These are phyloP conservation scores for Colletotrichum caudatum DNA, from an alignment of 2,329 filamentous ascomycete species.

Conservation along the genomic window DNA sequence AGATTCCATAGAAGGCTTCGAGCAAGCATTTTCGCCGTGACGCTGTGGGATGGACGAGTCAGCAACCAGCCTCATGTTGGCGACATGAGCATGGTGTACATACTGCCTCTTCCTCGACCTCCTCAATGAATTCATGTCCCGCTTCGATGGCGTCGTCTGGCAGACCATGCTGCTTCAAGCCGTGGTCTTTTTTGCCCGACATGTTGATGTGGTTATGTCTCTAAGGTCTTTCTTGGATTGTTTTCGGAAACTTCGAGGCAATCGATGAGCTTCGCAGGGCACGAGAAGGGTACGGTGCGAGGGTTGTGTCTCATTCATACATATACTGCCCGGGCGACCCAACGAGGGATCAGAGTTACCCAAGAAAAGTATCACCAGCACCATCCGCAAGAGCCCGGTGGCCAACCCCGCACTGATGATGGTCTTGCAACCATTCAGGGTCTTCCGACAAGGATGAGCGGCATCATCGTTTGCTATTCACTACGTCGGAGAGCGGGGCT, in stretches of 20 bases:
- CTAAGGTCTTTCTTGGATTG: neutral
- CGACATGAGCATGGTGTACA: neutral
- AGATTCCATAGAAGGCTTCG: constrained; percentile 27
- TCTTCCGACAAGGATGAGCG: constrained; percentile 18
- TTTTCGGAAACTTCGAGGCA: neutral
- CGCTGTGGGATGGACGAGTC: neutral
- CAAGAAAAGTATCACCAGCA: constrained; percentile 21
- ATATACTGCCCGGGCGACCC: constrained; percentile 8
- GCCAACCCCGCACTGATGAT: constrained; percentile 25
- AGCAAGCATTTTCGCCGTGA: constrained; percentile 22
- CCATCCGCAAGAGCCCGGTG: constrained; percentile 29
- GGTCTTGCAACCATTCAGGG: neutral
- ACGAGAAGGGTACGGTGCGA: no score
- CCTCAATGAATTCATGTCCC: constrained; percentile 52
- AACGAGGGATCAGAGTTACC: constrained; percentile 19
- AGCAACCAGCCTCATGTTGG: neutral
- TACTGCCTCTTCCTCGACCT: constrained; percentile 51
- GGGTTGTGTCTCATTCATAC: neutral
- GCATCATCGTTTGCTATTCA: neutral
- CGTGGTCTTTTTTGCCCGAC: constrained; percentile 30
- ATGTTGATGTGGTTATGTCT: neutral
- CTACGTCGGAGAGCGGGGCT: constrained; percentile 13
- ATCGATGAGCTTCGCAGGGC: no score
- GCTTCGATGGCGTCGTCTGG: constrained; percentile 46
- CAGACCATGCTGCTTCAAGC: constrained; percentile 30